Evolutionary conservation across 1,139 yeast species (phyloP).

Genomic region (Suzukiozyma palmioleophila): DNA sequence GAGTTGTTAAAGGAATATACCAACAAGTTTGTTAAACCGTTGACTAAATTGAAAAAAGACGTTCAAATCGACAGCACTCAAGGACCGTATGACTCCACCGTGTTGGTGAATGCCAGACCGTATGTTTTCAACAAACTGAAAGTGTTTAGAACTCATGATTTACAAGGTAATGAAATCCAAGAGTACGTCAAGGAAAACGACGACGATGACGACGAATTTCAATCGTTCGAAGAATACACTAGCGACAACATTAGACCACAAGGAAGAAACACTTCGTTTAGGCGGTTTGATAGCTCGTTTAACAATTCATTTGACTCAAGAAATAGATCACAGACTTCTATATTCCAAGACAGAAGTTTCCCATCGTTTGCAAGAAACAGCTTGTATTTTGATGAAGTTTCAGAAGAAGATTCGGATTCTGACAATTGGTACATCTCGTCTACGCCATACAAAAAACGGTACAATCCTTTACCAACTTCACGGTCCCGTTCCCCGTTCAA

Average conservation of each 20-base stretch:
- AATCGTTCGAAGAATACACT: slow-evolving; percentile 9
- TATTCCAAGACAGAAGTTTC: neutral
- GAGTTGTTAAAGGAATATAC: slow-evolving; percentile 66
- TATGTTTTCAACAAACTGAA: slow-evolving; percentile 33
- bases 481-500: slow-evolving; percentile 3
- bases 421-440: slow-evolving; percentile 19
- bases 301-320: neutral
- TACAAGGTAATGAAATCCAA: slow-evolving; percentile 31
- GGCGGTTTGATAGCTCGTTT: neutral
- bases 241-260: slow-evolving; percentile 1
- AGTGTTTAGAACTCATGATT: slow-evolving; percentile 45
- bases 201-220: slow-evolving; percentile 9
- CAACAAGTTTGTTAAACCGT: slow-evolving; percentile 61
- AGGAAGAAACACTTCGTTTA: neutral
- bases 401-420: slow-evolving; percentile 10
- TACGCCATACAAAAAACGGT: slow-evolving; percentile 16
- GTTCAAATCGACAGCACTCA: slow-evolving; percentile 61
- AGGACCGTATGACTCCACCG: slow-evolving; percentile 31
- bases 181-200: slow-evolving; percentile 9
- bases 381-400: slow-evolving; percentile 7
- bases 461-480: neutral
- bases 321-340: neutral
- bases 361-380: slow-evolving; percentile 1
- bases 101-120: slow-evolving; percentile 24
- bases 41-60: slow-evolving; percentile 51